Base-by-base conservation (phyloP, 192 early-diverging fungal genomes). In the Geranomyces variabilis region DNA sequence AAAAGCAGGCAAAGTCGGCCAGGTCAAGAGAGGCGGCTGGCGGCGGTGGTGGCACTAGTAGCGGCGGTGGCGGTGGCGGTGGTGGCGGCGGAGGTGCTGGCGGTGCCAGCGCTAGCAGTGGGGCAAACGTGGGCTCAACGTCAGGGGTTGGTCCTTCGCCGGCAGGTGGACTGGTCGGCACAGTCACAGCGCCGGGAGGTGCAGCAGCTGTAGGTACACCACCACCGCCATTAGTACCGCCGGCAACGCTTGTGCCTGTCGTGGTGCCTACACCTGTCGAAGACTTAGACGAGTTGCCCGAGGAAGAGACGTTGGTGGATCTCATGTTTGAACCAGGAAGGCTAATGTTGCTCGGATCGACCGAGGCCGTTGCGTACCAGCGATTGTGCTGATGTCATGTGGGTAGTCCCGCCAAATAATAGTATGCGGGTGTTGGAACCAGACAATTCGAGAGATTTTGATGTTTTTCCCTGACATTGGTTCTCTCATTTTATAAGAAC, bases 321-420 rank as follows among this genome's bases (percentile, higher is more conserved):
- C 66, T 86, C 13, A 85, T 86, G 80, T 82, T 82, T 75, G 74
- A 83, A 24, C 84, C 82, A 22, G 84, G 83, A 19, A 33, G 66
- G 34, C 51, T 86, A 34, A 21, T 84, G 26, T 10, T 28, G 6
- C 13, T 80, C n/a, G 80, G 81, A 26, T 74, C 66, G 15, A 26
- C 57, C 3, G 77, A 82, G 31, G 79, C 81, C 7, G 67, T 62
- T 17, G 46, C 36, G 48, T 75, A 75, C 49, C 74, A 75, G 67
- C 63, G 72, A n/a, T 47, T 74, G 51, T n/a, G n/a, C 15, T 53
- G 17, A 53, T 41, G 3, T 41, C 36, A 10, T 3, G 36, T 3
- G 5, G 3, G 36, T 41, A 41, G 3, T 41, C 36, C 10, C 36
- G 36, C 36, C 36, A 41, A 41, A 41, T 41, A 41, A 41, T 7